These are phyloP conservation scores for Karstenula rhodostoma DNA, from an alignment of 2,329 filamentous ascomycete genomes.

Conservation along the genomic window DNA sequence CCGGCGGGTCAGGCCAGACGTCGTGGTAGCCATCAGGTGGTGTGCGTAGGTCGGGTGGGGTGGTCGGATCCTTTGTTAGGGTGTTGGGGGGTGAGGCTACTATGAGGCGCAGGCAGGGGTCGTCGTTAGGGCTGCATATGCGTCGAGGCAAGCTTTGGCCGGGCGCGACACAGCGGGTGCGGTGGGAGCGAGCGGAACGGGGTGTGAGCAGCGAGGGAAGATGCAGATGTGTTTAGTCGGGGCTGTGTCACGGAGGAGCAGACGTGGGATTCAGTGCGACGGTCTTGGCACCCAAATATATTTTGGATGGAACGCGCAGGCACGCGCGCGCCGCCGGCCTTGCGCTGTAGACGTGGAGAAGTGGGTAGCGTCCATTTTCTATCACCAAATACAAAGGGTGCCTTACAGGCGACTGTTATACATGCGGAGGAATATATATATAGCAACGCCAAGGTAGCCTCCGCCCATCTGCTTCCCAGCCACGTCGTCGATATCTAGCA, in stretches of 20 bases:
- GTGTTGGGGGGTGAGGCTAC: slow-evolving; percentile 42
- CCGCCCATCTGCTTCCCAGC: slow-evolving; percentile 41
- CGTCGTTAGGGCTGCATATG: slow-evolving; percentile 46
- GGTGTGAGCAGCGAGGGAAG: slow-evolving; percentile 27
- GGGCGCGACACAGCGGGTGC: slow-evolving; percentile 11
- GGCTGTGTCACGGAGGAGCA: slow-evolving; percentile 24
- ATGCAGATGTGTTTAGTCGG: slow-evolving; percentile 26
- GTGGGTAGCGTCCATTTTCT: slow-evolving; percentile 45
- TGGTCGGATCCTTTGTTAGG: slow-evolving; percentile 35
- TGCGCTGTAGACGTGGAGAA: slow-evolving; percentile 19
- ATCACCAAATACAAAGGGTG: slow-evolving; percentile 45
- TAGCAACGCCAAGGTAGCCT: slow-evolving; percentile 42
- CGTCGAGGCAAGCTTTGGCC: slow-evolving; percentile 23
- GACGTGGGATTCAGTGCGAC: slow-evolving; percentile 7
- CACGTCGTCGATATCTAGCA: slow-evolving; percentile 34
- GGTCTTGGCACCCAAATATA: slow-evolving; percentile 10
- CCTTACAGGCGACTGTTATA: slow-evolving; percentile 49
- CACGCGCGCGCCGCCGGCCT: not conserved
- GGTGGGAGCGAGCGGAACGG: slow-evolving; percentile 25
- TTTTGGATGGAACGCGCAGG: slow-evolving; percentile 9
- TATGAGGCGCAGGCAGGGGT: slow-evolving; percentile 45
- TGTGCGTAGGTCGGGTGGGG: slow-evolving; percentile 39
- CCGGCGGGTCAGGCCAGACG: slow-evolving; percentile 75
- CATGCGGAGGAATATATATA: slow-evolving; percentile 46
- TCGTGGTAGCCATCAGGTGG: slow-evolving; percentile 68